Evolutionary conservation across 2,329 filamentous ascomycete species (phyloP).

Genomic region (Fusarium sp.): DNA sequence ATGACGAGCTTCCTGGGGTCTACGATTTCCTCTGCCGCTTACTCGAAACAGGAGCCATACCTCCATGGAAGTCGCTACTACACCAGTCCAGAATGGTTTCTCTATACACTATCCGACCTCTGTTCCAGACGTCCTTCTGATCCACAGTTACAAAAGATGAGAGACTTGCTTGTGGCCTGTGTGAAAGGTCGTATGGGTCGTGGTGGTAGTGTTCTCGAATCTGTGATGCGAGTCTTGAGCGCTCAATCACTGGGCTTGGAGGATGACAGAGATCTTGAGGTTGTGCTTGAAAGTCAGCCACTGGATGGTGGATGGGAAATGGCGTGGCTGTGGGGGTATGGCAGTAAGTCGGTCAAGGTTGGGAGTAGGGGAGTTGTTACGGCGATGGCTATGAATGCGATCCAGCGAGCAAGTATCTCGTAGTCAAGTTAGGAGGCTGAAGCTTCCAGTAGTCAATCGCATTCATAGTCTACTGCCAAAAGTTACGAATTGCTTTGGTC

Average conservation of each 20-base stretch:
- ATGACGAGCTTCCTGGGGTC: neutral
- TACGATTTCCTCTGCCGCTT: constrained; percentile 1
- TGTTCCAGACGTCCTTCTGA: neutral
- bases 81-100: constrained; percentile 13
- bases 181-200: neutral
- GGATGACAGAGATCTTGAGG: neutral
- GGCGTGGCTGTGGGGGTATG: constrained; percentile 5
- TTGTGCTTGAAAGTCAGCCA: neutral
- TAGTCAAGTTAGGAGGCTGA: too few relatives aligned
- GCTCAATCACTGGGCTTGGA: neutral
- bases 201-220: neutral
- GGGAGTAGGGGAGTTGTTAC: constrained; percentile 12
- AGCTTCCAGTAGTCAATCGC: too few relatives aligned
- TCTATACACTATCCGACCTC: constrained; percentile 4
- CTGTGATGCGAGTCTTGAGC: constrained; percentile 1
- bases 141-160: neutral
- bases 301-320: constrained; percentile 12
- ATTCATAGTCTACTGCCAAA: too few relatives aligned
- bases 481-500: too few relatives aligned
- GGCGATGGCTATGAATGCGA: constrained; percentile 18
- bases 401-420: neutral
- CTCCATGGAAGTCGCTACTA: constrained; percentile 19
- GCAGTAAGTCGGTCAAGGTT: neutral
- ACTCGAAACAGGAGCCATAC: constrained; percentile 11
- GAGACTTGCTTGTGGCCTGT: neutral